phyloP scores from a whole-genome alignment of 331 rosid species.

The Quercus phellos region DNA sequence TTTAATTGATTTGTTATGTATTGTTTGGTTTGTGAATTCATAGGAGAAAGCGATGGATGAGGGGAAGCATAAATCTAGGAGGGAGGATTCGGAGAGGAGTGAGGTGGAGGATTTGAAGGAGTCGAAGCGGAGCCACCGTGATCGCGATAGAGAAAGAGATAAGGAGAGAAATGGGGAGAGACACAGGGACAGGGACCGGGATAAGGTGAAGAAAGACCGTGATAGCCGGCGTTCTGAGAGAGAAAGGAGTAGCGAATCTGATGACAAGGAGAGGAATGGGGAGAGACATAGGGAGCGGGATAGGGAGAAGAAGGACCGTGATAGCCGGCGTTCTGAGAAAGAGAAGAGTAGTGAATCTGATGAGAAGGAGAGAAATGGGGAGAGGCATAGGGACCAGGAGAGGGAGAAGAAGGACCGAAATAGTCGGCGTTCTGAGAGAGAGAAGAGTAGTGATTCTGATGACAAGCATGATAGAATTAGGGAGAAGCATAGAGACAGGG shows the following conservation, averaged over 20 bases:
- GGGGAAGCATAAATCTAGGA: constrained; percentile 34
- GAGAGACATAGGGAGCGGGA: constrained; percentile 4
- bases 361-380: not conserved
- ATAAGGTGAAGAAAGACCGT: not conserved
- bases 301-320: constrained; percentile 3
- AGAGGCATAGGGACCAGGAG: not conserved
- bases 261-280: constrained; percentile 6
- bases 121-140: constrained; percentile 35
- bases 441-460: constrained; percentile 2
- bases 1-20: not conserved
- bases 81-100: constrained; percentile 28
- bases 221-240: constrained; percentile 10
- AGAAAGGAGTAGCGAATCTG: not conserved
- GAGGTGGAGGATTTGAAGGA: constrained; percentile 19
- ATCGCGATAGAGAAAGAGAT: constrained; percentile 21
- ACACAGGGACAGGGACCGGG: not conserved
- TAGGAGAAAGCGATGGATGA: constrained; percentile 33
- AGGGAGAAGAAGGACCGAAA: constrained; percentile 20
- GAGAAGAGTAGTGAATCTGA: constrained; percentile 13
- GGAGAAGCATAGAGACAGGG: constrained; percentile 17
- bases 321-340: constrained; percentile 11
- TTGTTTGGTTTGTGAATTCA: not conserved
- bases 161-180: constrained; percentile 11
- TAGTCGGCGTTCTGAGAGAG: not conserved
- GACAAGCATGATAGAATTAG: constrained; percentile 1